phyloP scores from a whole-genome alignment of 139 green algal genomes.

The Pleodorina starrii region DNA sequence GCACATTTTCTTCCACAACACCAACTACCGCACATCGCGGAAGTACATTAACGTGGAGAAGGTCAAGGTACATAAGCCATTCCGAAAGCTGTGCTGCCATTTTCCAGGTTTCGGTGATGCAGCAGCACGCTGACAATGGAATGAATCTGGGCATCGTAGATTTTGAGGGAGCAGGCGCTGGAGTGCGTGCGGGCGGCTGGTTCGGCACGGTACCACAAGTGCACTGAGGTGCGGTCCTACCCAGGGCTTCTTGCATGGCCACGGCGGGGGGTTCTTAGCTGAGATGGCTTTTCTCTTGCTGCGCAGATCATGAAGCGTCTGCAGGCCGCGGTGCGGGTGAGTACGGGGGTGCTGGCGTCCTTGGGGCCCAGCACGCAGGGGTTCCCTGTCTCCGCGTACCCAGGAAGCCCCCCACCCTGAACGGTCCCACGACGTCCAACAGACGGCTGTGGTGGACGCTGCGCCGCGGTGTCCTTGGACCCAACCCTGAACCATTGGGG shows the following conservation, averaged over 20 bases:
- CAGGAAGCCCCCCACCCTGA: too few relatives aligned
- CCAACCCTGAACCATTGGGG: too few relatives aligned
- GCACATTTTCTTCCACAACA: slow-evolving; percentile 68
- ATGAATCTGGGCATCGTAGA: slow-evolving; percentile 34
- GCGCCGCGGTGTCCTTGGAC: too few relatives aligned
- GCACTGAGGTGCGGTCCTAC: slow-evolving; percentile 65
- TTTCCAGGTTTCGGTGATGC: too few relatives aligned
- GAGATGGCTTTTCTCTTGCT: background rate
- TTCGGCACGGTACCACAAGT: slow-evolving; percentile 65
- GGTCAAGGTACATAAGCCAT: slow-evolving; percentile 54
- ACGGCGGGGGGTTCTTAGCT: too few relatives aligned
- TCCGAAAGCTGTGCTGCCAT: too few relatives aligned
- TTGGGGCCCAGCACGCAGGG: too few relatives aligned
- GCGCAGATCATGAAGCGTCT: slow-evolving; percentile 63
- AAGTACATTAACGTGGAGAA: slow-evolving; percentile 73
- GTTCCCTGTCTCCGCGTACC: too few relatives aligned
- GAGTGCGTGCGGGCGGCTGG: slow-evolving; percentile 56
- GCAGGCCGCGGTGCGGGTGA: slow-evolving; percentile 60
- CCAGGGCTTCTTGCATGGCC: too few relatives aligned
- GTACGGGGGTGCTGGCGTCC: background rate
- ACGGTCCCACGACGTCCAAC: too few relatives aligned
- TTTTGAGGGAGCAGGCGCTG: slow-evolving; percentile 61
- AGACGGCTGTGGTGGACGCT: too few relatives aligned
- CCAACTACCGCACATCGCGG: slow-evolving; percentile 62
- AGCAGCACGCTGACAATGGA: background rate